Base-by-base conservation (phyloP, 352 stramenopile genomes). In the Poterioochromonas sp. region DNA sequence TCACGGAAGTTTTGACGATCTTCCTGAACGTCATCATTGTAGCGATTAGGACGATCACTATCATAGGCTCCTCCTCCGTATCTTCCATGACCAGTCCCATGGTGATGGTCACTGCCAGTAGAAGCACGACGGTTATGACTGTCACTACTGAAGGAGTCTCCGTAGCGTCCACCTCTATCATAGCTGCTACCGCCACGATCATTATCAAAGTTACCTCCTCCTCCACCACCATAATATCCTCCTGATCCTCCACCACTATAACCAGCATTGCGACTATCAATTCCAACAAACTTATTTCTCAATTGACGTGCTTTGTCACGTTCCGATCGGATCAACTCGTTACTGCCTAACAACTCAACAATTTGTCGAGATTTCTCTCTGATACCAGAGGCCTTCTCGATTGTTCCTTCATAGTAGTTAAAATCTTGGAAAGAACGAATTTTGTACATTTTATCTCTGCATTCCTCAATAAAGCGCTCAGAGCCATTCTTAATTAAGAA, bases 401-500 rank as follows among this genome's bases (percentile, higher is more conserved):
- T 82, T 18, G 84, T 88, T 22, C 87, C 88, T 83, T 94, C 89
- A 80, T 90, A 92, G 79, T 92, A 93, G 79, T 92, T 92, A 81
- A 92, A 94, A 77, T 90, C 82, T 63, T 85, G 78, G 8, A 93
- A 78, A 35, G 79, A 78, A 54, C 85, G 83, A 11, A 94, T 80
- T 2, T 84, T 73, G 63, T 90, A 86, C 32, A 95, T 96, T 85
- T 97, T 92, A 80, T 96, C 90, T 18, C 91, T 86, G 12, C 91
- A 90, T 83, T 98, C 96, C 81, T 99, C 95, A 37, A 99, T 94
- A 49, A 97, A 95, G 40, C 94, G 89, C 84, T 98, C 94, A 40
- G 90, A 94, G 47, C 94, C 95, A 82, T 98, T 98, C 85, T 98
- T 98, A 78, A 99, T 87, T 53, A 99, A 85, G 83, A 98, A 93